A percentile compares a stretch with the other conserved stretches of the same genome.
Evolutionary conservation across 169 alveolate species (phyloP).

Genomic region (Theileria luwenshuni): DNA sequence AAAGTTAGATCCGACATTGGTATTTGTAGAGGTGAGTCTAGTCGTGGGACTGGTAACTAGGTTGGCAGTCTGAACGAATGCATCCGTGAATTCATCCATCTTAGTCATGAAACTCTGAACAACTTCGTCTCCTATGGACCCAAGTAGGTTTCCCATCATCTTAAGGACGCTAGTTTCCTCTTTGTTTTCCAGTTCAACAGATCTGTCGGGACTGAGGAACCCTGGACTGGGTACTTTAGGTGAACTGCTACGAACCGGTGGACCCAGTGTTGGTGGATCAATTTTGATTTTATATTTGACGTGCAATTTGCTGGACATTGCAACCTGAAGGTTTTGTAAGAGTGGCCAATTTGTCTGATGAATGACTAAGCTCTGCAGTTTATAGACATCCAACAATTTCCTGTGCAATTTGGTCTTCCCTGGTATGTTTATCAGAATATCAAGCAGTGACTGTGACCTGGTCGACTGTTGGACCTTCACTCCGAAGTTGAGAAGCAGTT

Average conservation of each 20-base stretch:
- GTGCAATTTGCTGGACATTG: constrained; percentile 11
- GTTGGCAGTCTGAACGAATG: too few species aligned
- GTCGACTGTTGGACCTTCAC: constrained; percentile 25
- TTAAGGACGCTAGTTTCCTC: constrained; percentile 6
- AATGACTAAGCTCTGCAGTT: constrained; percentile 6
- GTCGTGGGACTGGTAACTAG: too few species aligned
- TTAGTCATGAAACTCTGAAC: neutral
- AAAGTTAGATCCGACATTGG: too few species aligned
- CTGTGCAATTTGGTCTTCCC: neutral
- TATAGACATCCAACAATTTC: neutral
- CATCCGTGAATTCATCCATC: neutral
- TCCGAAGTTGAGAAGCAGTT: constrained; percentile 52
- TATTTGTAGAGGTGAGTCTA: too few species aligned
- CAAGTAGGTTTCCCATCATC: constrained; percentile 21
- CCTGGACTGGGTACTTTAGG: constrained; percentile 3
- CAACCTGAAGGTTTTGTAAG: constrained; percentile 7
- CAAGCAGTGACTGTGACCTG: neutral
- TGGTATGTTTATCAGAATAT: constrained; percentile 1
- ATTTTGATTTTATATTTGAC: constrained; percentile 12
- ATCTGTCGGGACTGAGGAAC: constrained; percentile 10
- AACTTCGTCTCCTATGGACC: constrained; percentile 1
- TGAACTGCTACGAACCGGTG: neutral
- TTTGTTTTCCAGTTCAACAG: neutral
- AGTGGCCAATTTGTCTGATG: constrained; percentile 6
- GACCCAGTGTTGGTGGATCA: constrained; percentile 6